These are phyloP conservation scores for Oropetium thomaeum DNA, from an alignment of 176 grass and related monocot genomes.

Conservation along the genomic window DNA sequence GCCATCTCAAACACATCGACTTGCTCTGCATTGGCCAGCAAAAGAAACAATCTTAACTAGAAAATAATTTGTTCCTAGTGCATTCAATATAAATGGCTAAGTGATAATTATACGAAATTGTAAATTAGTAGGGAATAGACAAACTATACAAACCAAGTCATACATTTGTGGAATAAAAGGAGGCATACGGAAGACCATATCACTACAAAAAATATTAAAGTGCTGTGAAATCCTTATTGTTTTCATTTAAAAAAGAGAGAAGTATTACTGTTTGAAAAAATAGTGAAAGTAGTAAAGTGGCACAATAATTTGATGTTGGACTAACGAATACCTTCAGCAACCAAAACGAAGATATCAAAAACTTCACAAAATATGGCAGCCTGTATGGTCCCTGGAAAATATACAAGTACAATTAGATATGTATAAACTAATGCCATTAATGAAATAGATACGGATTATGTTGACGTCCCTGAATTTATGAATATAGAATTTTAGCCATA, in stretches of 20 bases:
- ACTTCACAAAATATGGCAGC: constrained; percentile 70
- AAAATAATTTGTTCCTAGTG: background rate
- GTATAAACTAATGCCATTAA: constrained; percentile 17
- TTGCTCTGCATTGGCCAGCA: constrained; percentile 7
- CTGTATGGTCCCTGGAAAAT: constrained; percentile 51
- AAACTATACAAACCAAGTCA: background rate
- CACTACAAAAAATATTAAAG: background rate
- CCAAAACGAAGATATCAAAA: constrained; percentile 20
- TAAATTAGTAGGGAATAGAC: background rate
- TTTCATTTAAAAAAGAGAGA: background rate
- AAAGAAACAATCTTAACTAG: background rate
- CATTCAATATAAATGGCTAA: background rate
- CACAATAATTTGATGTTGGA: background rate
- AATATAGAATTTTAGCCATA: constrained; percentile 6
- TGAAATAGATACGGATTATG: background rate
- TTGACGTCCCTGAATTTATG: background rate
- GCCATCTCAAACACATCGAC: constrained; percentile 1
- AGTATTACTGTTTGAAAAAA: constrained; percentile 12
- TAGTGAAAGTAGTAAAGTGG: background rate
- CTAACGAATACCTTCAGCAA: constrained; percentile 38
- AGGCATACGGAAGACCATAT: background rate
- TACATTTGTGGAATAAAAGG: background rate
- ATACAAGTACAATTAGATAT: constrained; percentile 14
- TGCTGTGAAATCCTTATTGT: background rate
- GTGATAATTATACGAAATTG: background rate